Conservation (phyloP, 768 basidiomycete genomes). For the Boletus vinaceobasis region DNA sequence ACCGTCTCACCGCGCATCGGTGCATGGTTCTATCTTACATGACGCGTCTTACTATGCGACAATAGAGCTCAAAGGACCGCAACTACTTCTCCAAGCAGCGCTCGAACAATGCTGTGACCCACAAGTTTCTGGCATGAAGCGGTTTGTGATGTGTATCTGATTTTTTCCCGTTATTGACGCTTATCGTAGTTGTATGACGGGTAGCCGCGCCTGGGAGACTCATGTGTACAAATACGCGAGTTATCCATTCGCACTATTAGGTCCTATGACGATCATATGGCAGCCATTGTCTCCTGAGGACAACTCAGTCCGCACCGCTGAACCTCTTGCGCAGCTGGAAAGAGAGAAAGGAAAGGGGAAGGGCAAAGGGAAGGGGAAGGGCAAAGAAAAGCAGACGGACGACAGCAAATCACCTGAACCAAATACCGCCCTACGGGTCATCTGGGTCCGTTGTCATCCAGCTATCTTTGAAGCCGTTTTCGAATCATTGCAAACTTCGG, state of each 20-base stretch:
- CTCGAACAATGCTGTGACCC: slow-evolving; percentile 63
- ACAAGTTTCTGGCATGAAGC: slow-evolving; percentile 58
- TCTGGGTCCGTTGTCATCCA: slow-evolving; percentile 85
- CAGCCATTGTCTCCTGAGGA: slow-evolving; percentile 32
- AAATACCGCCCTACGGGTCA: slow-evolving; percentile 33
- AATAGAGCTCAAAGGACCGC: slow-evolving; percentile 69
- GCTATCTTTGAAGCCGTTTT: slow-evolving; percentile 59
- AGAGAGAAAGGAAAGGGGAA: slow-evolving; percentile 3
- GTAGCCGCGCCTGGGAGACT: slow-evolving; percentile 64
- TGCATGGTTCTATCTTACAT: slow-evolving; percentile 82
- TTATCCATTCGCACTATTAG: slow-evolving; percentile 72
- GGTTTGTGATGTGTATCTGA: slow-evolving; percentile 37
- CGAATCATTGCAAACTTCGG: slow-evolving; percentile 46
- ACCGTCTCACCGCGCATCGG: slow-evolving; percentile 84
- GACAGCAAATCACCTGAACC: slow-evolving; percentile 5
- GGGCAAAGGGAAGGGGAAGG: not conserved
- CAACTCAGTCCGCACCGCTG: not conserved
- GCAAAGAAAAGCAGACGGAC: slow-evolving; percentile 33
- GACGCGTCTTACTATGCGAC: slow-evolving; percentile 85
- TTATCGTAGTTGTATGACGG: slow-evolving; percentile 54
- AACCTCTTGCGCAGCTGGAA: slow-evolving; percentile 5
- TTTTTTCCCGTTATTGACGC: not conserved
- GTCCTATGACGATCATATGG: slow-evolving; percentile 77
- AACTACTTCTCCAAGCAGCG: slow-evolving; percentile 47
- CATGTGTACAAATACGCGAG: slow-evolving; percentile 56